These are phyloP conservation scores for Ilyonectria robusta DNA, from an alignment of 2,329 filamentous ascomycete genomes.

Conservation along the genomic window DNA sequence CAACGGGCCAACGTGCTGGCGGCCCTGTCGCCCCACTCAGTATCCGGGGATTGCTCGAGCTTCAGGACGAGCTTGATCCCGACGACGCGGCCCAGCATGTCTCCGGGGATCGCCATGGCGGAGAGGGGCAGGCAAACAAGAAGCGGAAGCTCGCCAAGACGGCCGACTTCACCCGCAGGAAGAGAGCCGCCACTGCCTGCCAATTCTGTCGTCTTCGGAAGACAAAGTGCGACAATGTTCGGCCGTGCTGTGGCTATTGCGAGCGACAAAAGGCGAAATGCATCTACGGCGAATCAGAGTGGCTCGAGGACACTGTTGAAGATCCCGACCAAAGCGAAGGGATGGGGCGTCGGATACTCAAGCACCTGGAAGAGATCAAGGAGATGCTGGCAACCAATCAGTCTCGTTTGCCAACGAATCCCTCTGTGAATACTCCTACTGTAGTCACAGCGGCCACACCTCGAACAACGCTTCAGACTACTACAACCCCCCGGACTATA, in stretches of 20 bases:
- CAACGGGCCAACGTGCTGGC: background rate
- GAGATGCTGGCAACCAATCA: conserved; percentile 14
- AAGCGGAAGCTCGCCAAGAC: conserved; percentile 23
- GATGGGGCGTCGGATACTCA: conserved; percentile 29
- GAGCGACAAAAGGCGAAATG: conserved; percentile 31
- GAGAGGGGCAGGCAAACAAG: background rate
- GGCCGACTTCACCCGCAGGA: conserved; percentile 31
- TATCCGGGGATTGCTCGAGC: conserved; percentile 2
- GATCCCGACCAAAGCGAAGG: conserved; percentile 9
- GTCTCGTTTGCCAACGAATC: background rate
- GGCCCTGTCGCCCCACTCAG: conserved; percentile 4
- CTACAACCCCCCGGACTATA: background rate
- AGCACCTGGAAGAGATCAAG: conserved; percentile 30
- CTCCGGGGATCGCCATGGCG: background rate
- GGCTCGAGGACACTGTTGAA: conserved; percentile 6
- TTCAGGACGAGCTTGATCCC: background rate
- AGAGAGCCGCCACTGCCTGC: conserved; percentile 31
- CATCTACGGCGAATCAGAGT: conserved; percentile 28
- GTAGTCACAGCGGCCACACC: background rate
- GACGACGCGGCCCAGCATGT: background rate
- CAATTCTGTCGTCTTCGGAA: conserved; percentile 35
- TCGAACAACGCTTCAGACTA: background rate
- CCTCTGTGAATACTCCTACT: background rate
- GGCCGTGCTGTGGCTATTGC: conserved; percentile 31
- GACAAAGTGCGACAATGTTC: conserved; percentile 35